Conservation (phyloP, 1,284 basidiomycete species). For the Boletellus deceptivus region DNA sequence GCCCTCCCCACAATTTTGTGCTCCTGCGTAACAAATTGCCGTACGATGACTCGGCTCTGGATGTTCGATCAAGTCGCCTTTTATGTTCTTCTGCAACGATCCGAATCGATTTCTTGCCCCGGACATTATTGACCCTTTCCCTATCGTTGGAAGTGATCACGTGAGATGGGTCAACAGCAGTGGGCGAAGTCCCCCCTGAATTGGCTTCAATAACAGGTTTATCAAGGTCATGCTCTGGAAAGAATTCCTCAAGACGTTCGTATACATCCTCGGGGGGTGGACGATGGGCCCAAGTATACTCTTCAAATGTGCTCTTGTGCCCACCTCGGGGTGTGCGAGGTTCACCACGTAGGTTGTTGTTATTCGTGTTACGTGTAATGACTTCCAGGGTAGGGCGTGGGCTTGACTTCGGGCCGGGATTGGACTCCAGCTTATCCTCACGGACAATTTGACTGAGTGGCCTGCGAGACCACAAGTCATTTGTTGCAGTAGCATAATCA, state of each 20-base stretch:
- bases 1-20: conserved; percentile 96
- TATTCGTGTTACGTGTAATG: conserved; percentile 24
- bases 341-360: conserved; percentile 17
- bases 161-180: conserved; percentile 55
- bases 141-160: conserved; percentile 37
- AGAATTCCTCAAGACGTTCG: conserved; percentile 91
- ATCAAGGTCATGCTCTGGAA: conserved; percentile 95
- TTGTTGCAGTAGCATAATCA: conserved; percentile 32
- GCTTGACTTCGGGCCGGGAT: conserved; percentile 16
- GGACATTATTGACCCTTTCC: conserved; percentile 44
- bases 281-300: conserved; percentile 79
- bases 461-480: conserved; percentile 33
- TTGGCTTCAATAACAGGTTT: conserved; percentile 89
- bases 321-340: conserved; percentile 30
- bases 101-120: conserved; percentile 85
- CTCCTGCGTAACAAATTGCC: conserved; percentile 67
- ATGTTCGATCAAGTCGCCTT: conserved; percentile 62
- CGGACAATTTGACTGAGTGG: conserved; percentile 30
- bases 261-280: conserved; percentile 94
- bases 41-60: conserved; percentile 48
- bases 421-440: conserved; percentile 18
- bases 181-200: conserved; percentile 77
- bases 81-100: conserved; percentile 85
- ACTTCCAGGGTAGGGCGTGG: conserved; percentile 34
- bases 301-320: conserved; percentile 58